Evolutionary conservation across 148 eudicot genomes (phyloP), one percentile per base, ranked within the genome.

Genomic region (Polygonum maritimum): DNA sequence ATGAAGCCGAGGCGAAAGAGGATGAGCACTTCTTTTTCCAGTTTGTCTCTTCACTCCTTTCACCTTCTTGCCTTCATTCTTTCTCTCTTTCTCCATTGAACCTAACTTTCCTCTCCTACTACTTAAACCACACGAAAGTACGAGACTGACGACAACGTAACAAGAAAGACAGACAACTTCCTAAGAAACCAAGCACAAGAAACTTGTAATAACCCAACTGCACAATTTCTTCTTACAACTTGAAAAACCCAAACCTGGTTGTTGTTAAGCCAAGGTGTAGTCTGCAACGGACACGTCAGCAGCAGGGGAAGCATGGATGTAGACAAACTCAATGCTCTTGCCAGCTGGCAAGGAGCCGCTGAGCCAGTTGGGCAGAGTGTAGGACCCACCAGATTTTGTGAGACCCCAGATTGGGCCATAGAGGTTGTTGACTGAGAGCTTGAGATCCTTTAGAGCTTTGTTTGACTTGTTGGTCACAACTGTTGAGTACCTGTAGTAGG

Each of bases 401-500:
- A 95, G 90, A 21, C 99, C 99, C 92, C 96, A 95, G 16, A 95
- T 51, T 62, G 97, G 97, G 79, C 99, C 99, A 71, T 89, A 89
- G 75, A 95, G 91, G 80, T 90, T 87, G 63, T 85, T 81, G 48
- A 95, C 84, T 38, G 77, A 75, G 62, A 95, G 82, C 77, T 87
- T 89, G 77, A 95, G 74, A 82, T 81, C 78, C 85, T 82, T 89
- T 65, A 95, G 67, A 31, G 87, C 85, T 78, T 89, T 92, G 33
- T 76, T 12, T 22, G 99, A 95, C 73, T 88, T 95, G 91, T 95
- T 95, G 45, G 92, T 95, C 76, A 95, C 80, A 18, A 49, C 80
- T 49, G 89, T 83, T 2, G 97, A 87, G 86, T 92, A 95, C 84
- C 97, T 86, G 87, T 92, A 89, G 88, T 87, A 92, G n/a, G 90